These are phyloP conservation scores for Gloeopeniophorella convolvens DNA, from an alignment of 768 basidiomycete genomes.

Conservation along the genomic window DNA sequence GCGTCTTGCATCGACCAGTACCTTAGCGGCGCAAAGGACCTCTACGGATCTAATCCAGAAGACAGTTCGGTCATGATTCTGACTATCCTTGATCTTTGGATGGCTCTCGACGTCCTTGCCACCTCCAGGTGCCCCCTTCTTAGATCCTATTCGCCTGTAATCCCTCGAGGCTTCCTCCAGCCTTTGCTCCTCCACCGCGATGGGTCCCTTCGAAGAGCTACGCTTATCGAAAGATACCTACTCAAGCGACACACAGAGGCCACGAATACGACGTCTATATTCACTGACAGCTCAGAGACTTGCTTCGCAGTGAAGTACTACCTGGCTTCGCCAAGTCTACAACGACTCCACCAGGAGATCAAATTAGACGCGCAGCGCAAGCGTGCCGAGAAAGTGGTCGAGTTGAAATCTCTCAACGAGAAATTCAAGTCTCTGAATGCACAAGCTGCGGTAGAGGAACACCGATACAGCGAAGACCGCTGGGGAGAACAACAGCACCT, in stretches of 20 bases:
- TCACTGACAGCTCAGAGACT: not conserved
- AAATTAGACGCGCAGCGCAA: not conserved
- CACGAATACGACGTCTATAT: not conserved
- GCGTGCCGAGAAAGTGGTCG: not conserved
- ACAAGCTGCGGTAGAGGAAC: not conserved
- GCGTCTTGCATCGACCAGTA: slow-evolving; percentile 13
- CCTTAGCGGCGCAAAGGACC: not conserved
- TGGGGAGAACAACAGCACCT: not conserved
- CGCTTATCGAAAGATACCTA: slow-evolving; percentile 11
- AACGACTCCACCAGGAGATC: not conserved
- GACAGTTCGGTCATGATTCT: slow-evolving; percentile 36
- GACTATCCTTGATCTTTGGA: slow-evolving; percentile 42
- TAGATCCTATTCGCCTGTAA: slow-evolving; percentile 39
- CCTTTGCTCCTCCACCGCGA: slow-evolving; percentile 35
- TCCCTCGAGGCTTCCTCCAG: slow-evolving; percentile 34
- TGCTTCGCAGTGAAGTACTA: slow-evolving; percentile 12
- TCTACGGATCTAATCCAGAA: slow-evolving; percentile 14
- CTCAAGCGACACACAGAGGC: not conserved
- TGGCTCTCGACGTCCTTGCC: slow-evolving; percentile 36
- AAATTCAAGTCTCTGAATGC: not conserved
- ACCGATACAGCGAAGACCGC: not conserved
- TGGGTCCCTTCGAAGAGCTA: not conserved
- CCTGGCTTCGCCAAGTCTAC: not conserved
- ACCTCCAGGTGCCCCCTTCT: slow-evolving; percentile 34
- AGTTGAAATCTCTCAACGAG: not conserved